Percentiles rank a stretch among this genome's conserved stretches.
Conservation (phyloP, 2,329 filamentous ascomycete genomes). For the Phaeosphaeria sp. region DNA sequence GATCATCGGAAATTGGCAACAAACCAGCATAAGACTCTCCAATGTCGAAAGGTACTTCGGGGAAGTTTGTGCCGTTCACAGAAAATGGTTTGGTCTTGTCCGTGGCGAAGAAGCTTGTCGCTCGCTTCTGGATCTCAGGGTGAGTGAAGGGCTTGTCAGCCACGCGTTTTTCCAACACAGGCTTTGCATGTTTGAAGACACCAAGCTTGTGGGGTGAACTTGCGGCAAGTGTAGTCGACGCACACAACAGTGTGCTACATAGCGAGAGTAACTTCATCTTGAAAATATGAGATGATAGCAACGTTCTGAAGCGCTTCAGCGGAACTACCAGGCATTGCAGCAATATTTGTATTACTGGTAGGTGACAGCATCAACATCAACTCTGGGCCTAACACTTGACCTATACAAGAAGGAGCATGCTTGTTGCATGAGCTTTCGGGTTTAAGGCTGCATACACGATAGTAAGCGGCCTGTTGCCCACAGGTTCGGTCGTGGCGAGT, state of each 20-base stretch:
- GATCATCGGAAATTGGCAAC: constrained; percentile 61
- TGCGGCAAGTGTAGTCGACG: constrained; percentile 37
- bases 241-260: constrained; percentile 35
- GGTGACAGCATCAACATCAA: constrained; percentile 17
- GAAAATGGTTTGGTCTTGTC: constrained; percentile 57
- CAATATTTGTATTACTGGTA: constrained; percentile 25
- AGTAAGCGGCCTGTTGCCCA: constrained; percentile 2
- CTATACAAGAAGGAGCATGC: constrained; percentile 23
- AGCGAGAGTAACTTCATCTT: constrained; percentile 44
- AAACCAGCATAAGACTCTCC: constrained; percentile 70
- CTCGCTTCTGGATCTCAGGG: constrained; percentile 43
- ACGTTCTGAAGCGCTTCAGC: constrained; percentile 7
- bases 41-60: constrained; percentile 73
- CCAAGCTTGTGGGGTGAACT: constrained; percentile 33
- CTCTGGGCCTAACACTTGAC: constrained; percentile 17
- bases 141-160: constrained; percentile 37
- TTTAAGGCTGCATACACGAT: constrained; percentile 4
- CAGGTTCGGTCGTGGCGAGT: constrained; percentile 8
- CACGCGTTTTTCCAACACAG: constrained; percentile 36
- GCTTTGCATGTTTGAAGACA: constrained; percentile 34
- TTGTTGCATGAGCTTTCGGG: neutral
- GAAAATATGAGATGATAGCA: constrained; percentile 9
- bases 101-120: constrained; percentile 38
- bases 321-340: neutral
- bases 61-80: constrained; percentile 69